Percentiles rank a stretch among this genome's conserved stretches.
Conservation (phyloP, 2,329 filamentous ascomycete genomes). For the Westerdykella ornata region DNA sequence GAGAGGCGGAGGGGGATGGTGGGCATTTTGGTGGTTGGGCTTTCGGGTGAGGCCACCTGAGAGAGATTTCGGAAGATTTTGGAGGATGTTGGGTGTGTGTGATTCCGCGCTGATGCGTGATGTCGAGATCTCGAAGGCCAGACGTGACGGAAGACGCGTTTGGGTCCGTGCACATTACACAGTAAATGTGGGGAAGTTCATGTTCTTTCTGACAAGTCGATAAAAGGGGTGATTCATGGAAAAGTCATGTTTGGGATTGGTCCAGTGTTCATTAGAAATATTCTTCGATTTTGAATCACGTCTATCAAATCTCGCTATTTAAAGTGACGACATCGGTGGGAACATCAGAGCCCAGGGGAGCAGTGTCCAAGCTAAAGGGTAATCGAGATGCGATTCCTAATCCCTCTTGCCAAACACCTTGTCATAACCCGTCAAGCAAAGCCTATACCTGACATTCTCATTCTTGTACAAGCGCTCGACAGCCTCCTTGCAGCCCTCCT, state of each 20-base stretch:
- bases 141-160: slow-evolving; percentile 2
- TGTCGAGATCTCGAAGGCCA: neutral
- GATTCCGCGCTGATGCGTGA: neutral
- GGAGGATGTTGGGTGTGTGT: neutral
- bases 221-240: too few species aligned
- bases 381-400: neutral
- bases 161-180: slow-evolving; percentile 4
- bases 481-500: slow-evolving; percentile 62
- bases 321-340: too few species aligned
- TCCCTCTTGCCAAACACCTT: slow-evolving; percentile 55
- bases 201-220: too few species aligned
- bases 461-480: slow-evolving; percentile 59
- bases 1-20: slow-evolving; percentile 19
- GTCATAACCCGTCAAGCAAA: slow-evolving; percentile 62
- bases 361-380: too few species aligned
- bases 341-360: too few species aligned
- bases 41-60: neutral
- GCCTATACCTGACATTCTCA: slow-evolving; percentile 65
- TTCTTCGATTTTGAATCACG: too few species aligned
- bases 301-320: too few species aligned
- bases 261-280: too few species aligned
- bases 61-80: neutral
- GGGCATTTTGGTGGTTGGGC: slow-evolving; percentile 20
- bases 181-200: too few species aligned
- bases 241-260: too few species aligned